Evolutionary conservation across 2,329 filamentous ascomycete genomes (phyloP), one percentile per base, ranked within the genome.

Genomic region (Colletotrichum lindemuthianum): DNA sequence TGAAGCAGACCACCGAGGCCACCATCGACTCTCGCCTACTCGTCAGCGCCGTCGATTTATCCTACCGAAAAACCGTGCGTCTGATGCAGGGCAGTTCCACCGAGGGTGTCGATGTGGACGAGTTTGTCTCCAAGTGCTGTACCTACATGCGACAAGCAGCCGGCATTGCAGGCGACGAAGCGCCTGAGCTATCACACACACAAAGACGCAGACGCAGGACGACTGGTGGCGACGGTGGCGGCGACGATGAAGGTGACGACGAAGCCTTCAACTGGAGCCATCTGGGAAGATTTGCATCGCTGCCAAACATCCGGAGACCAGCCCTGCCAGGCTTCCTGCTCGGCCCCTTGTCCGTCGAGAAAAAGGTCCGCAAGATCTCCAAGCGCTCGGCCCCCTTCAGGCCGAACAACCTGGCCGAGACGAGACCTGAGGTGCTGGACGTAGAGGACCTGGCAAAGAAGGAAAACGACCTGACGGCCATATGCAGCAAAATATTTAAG

Each of bases 101-200:
- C 3, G 88, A 90, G 54, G 92, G 93, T 8, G 80, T 99, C 24
- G 94, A 98, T 72, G 84, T 96, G 0, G 94, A 98, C 66, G 92
- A 97, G 71, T 96, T 98, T 72, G 88, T 98, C 12, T 91, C 92
- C 1, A 97, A 96, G 76, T 95, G 91, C 75, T 93, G 96, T 65
- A 87, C 86, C 4, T 98, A 92, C 74, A 97, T 98, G 93, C 88
- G 87, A 24, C 84, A 86, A 40, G 90, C 88, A 4, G 81, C 84
- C 8, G 85, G 84, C 10, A 85, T 86, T 32, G 77, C 78, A 12
- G 80, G 85, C 52, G 81, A 85, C 43, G 74, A 84, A 44, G 81
- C 81, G 2, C 79, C 80, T 8, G 84, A 84, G 53, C 78, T 86
- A 47, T 84, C 81, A 4, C 78, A 79, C 67, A 82, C 83, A 13